Evolutionary conservation across 2,329 filamentous ascomycete genomes (phyloP), one percentile per base, ranked within the genome.

Genomic region (Alternaria longipes): DNA sequence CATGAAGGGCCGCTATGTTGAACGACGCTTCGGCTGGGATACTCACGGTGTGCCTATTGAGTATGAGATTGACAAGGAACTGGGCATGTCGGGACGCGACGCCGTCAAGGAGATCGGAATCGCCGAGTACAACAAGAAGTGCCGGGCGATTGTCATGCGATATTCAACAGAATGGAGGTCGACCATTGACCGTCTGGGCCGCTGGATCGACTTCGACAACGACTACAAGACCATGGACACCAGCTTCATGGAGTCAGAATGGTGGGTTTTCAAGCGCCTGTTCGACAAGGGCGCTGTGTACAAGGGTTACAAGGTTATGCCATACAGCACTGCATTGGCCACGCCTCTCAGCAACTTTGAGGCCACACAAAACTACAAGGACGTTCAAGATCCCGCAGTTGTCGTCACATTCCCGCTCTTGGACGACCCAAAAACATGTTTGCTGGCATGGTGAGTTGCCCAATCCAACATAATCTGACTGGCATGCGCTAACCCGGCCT

Each of bases 181-280:
- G 65, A 97, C 93, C 26, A 91, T 97, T 71, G 93, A 97, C 75
- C 86, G 94, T 63, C 82, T 98, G 41, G 94, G 94, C 58, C 90
- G 94, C 59, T 98, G 94, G 94, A 95, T 97, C 72, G 94, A 97
- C 80, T 97, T 98, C 71, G 94, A 98, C 80, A 95, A 97, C 72
- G 93, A 97, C 78, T 97, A 97, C 84, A 97, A 97, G 88, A 97
- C 93, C 36, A 97, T 97, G 93, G 91, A 98, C 78, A 86, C 90
- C n/a, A 89, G 84, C 20, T 98, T 96, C 81, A 98, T 97, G 94
- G 94, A 97, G 82, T 91, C 91, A 0, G 89, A 92, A 67, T 98
- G 94, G 94, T 97, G 94, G 94, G 91, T 95, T 18, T 97, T 97
- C 84, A 96, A 95, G 83, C 89, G 94, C 77, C 85, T 97, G 24